phyloP scores from a whole-genome alignment of 2,329 filamentous ascomycete species.

The Cladosporium sp. region DNA sequence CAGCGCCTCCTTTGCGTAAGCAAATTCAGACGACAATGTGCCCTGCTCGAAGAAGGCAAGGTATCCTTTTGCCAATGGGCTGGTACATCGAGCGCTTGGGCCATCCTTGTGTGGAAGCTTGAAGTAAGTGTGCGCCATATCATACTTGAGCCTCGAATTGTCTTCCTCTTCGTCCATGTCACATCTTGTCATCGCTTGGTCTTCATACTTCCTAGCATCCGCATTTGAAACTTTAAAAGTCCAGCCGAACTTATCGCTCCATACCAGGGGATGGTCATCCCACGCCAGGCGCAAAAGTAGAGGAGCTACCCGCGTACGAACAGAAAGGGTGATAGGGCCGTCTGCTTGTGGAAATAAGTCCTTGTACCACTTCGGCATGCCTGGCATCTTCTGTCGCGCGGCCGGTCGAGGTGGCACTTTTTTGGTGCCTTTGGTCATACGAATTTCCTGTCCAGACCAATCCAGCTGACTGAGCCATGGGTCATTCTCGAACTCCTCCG shows the following conservation, averaged over 20 bases:
- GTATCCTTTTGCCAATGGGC: conserved; percentile 89
- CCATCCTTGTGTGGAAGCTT: conserved; percentile 97
- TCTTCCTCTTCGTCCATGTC: conserved; percentile 77
- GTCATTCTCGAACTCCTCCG: conserved; percentile 71
- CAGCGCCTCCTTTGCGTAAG: conserved; percentile 88
- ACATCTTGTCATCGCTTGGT: conserved; percentile 71
- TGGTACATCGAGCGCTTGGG: conserved; percentile 77
- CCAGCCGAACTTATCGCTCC: conserved; percentile 94
- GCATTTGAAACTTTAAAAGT: conserved; percentile 73
- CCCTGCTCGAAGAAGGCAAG: conserved; percentile 88
- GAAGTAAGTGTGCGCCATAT: conserved; percentile 70
- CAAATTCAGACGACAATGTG: conserved; percentile 79
- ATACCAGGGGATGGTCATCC: conserved; percentile 86
- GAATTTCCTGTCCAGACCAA: conserved; percentile 91
- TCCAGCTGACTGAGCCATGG: conserved; percentile 93
- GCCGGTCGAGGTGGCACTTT: conserved; percentile 75
- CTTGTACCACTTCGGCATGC: conserved; percentile 96
- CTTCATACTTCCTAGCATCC: conserved; percentile 64
- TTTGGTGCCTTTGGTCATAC: conserved; percentile 87
- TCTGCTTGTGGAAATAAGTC: conserved; percentile 74
- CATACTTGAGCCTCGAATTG: conserved; percentile 64
- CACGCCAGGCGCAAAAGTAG: conserved; percentile 80
- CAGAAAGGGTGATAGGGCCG: conserved; percentile 71
- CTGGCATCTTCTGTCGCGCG: conserved; percentile 85
- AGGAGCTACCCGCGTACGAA: conserved; percentile 84